These are phyloP conservation scores for Xylariales sp. DNA, from an alignment of 2,329 filamentous ascomycete genomes.

Conservation along the genomic window DNA sequence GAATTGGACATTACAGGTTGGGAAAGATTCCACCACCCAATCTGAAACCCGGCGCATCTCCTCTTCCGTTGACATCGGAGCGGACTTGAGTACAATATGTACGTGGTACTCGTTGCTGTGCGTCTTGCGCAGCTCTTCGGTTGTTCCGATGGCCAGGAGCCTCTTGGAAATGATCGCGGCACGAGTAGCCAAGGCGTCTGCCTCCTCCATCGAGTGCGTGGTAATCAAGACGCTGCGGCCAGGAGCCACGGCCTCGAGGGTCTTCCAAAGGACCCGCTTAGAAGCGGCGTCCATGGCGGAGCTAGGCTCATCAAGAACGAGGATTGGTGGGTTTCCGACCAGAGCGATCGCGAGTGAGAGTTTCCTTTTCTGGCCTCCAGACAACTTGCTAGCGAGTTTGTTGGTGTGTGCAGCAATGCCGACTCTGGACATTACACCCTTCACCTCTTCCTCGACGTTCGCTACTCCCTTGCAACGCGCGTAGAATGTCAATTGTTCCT, in stretches of 20 bases:
- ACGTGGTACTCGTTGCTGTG: slow-evolving; percentile 23
- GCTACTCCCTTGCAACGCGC: slow-evolving; percentile 64
- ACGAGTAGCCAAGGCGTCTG: slow-evolving; percentile 66
- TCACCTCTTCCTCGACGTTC: slow-evolving; percentile 59
- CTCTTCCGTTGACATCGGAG: slow-evolving; percentile 14
- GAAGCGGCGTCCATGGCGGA: slow-evolving; percentile 70
- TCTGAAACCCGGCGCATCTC: slow-evolving; percentile 17
- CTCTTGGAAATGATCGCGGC: slow-evolving; percentile 50
- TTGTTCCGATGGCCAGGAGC: slow-evolving; percentile 19
- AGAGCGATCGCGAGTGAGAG: slow-evolving; percentile 69
- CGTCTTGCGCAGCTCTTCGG: slow-evolving; percentile 17
- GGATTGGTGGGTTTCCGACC: slow-evolving; percentile 68
- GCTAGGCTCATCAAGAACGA: slow-evolving; percentile 72
- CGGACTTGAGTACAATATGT: slow-evolving; percentile 17
- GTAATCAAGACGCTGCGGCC: slow-evolving; percentile 68
- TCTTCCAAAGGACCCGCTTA: slow-evolving; percentile 74
- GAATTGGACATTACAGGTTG: slow-evolving; percentile 41
- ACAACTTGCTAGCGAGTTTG: slow-evolving; percentile 63
- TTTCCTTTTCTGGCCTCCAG: slow-evolving; percentile 75
- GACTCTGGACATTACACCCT: slow-evolving; percentile 60
- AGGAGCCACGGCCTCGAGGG: slow-evolving; percentile 58
- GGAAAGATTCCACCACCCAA: slow-evolving; percentile 50
- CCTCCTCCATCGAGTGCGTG: slow-evolving; percentile 79
- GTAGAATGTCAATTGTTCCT: slow-evolving; percentile 70
- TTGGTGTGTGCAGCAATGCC: slow-evolving; percentile 58